These are phyloP conservation scores for Tillandsia leiboldiana DNA, from an alignment of 176 grass and related monocot genomes.

Conservation along the genomic window DNA sequence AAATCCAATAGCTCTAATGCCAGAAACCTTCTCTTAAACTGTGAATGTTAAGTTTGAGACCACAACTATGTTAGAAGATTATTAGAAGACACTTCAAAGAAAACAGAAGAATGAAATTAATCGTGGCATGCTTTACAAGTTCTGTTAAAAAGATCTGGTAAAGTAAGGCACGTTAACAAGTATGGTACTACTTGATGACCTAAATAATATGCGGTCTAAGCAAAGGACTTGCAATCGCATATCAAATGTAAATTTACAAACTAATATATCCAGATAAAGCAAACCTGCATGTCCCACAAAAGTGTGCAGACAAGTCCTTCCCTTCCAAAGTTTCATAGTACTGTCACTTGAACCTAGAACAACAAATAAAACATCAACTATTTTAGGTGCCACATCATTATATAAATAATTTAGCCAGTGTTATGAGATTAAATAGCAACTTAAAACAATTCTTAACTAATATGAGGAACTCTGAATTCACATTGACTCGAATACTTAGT, in stretches of 20 bases:
- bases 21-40: not conserved
- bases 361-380: not conserved
- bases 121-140: too few relatives aligned
- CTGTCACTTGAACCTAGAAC: conserved; percentile 87
- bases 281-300: conserved; percentile 89
- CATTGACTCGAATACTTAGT: too few relatives aligned
- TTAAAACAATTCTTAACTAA: not conserved
- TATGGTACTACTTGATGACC: too few relatives aligned
- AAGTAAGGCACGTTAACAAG: too few relatives aligned
- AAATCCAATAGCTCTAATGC: not conserved
- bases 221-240: too few relatives aligned
- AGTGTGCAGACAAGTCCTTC: conserved; percentile 87
- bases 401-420: not conserved
- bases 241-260: too few relatives aligned
- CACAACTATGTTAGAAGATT: too few relatives aligned
- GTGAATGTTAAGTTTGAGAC: not conserved
- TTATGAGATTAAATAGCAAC: not conserved
- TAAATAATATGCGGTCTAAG: too few relatives aligned
- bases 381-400: not conserved
- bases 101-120: too few relatives aligned
- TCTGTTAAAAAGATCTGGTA: too few relatives aligned
- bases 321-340: conserved; percentile 93
- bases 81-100: too few relatives aligned
- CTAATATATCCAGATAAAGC: not conserved
- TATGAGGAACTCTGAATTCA: not conserved